Evolutionary conservation across 495 filamentous ascomycete species (phyloP).

Genomic region (Neurospora sp.): DNA sequence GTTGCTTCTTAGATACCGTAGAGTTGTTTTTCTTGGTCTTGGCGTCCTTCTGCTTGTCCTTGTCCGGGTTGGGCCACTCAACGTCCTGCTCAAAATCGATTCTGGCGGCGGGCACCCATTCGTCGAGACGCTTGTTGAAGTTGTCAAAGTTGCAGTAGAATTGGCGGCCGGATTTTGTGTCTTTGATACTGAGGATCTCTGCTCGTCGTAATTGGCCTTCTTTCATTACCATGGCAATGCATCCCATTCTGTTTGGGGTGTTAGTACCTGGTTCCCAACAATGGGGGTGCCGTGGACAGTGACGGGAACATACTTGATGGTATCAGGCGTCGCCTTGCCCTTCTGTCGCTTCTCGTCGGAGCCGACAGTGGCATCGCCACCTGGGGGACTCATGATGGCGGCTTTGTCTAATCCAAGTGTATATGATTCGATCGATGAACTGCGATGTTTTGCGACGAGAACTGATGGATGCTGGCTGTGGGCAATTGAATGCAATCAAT

Average conservation of each 20-base stretch:
- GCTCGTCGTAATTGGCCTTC: slow-evolving; percentile 82
- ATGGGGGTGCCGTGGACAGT: slow-evolving; percentile 1
- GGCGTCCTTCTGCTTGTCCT: slow-evolving; percentile 43
- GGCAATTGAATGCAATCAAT: background rate
- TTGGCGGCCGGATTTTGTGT: slow-evolving; percentile 69
- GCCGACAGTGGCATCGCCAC: slow-evolving; percentile 36
- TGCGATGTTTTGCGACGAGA: background rate
- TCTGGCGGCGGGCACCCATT: slow-evolving; percentile 76
- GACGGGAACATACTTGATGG: slow-evolving; percentile 50
- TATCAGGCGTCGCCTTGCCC: slow-evolving; percentile 69
- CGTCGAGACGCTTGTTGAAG: slow-evolving; percentile 98
- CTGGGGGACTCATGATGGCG: slow-evolving; percentile 32
- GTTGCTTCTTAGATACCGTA: slow-evolving; percentile 33
- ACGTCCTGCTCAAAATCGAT: slow-evolving; percentile 65
- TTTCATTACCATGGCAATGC: slow-evolving; percentile 41
- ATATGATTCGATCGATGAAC: background rate
- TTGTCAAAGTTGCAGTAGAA: slow-evolving; percentile 98
- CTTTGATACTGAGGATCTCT: slow-evolving; percentile 83
- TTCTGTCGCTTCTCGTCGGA: slow-evolving; percentile 50
- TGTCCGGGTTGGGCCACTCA: slow-evolving; percentile 49
- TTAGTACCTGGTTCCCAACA: background rate
- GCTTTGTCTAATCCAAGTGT: background rate
- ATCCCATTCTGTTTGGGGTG: slow-evolving; percentile 30
- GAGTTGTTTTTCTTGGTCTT: slow-evolving; percentile 36
- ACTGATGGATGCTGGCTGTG: background rate